Evolutionary conservation across 805 yeast species (phyloP), one percentile per base, ranked within the genome.

Genomic region (Kodamaea neixiangensis): DNA sequence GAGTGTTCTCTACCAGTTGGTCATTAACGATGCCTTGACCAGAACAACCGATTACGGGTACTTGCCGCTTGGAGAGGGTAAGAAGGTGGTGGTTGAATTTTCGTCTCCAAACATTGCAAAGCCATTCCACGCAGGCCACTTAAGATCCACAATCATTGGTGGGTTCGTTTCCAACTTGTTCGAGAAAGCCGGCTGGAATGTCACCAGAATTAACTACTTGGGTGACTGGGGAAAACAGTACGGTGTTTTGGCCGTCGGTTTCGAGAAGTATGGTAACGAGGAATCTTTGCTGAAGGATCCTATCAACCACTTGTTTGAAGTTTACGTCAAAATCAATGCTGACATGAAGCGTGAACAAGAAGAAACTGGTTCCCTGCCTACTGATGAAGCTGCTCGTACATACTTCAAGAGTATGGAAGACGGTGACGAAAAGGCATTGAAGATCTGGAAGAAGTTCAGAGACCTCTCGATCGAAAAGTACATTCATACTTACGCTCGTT

Each of bases 211-310:
- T 77, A 94, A 94, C 77, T 94, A 94, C 72, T 79, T 94, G 58
- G 99, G 99, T 64, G 99, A 94, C 73, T 94, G 99, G 99, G 99
- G 99, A 51, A 94, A 94, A 73, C 99, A 94, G 76, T 94, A 93
- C 64, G 99, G 99, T 71, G 69, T 94, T 43, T 79, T 94, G 60
- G 99, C 98, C 20, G 87, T 94, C 55, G 99, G 97, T 44, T 94
- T 86, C 69, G 81, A 83, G 50, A 83, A 81, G 64, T 94, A 87
- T 66, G 99, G 99, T 46, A 71, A 79, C 55, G 96, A 87, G 66
- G 88, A 85, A 63, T 73, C 74, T 48, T 78, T 94, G 56, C 76
- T 76, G 50, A 62, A 64, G 44, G 94, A 94, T 68, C 97, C 99
- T 51, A 92, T 94, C 66, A 85, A 90, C 72, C 99, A 94, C 70